phyloP scores from a whole-genome alignment of 179 eudicot species.

The Spergularia azorica region DNA sequence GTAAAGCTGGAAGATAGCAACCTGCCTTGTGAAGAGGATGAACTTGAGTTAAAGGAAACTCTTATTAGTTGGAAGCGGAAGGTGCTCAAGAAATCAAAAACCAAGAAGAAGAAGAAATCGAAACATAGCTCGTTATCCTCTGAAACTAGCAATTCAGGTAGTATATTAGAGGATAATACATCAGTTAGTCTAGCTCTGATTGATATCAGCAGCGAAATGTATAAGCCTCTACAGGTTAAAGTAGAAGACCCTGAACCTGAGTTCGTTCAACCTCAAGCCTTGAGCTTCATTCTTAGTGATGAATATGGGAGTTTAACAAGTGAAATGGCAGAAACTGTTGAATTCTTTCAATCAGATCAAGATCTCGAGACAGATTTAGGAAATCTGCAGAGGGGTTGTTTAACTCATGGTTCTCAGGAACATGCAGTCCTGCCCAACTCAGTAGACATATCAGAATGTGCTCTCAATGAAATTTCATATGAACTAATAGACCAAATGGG shows the following conservation, averaged over 20 bases:
- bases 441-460: slow-evolving; percentile 31
- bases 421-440: slow-evolving; percentile 25
- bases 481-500: slow-evolving; percentile 38
- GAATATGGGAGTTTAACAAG: not conserved
- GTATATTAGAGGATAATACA: slow-evolving; percentile 29
- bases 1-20: slow-evolving; percentile 36
- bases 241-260: slow-evolving; percentile 43
- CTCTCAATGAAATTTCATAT: slow-evolving; percentile 39
- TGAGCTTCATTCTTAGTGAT: slow-evolving; percentile 24
- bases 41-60: slow-evolving; percentile 56
- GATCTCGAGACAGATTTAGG: slow-evolving; percentile 2
- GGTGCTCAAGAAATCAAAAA: slow-evolving; percentile 40
- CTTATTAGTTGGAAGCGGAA: slow-evolving; percentile 57
- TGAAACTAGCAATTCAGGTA: slow-evolving; percentile 18
- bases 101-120: slow-evolving; percentile 36
- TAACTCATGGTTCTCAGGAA: not conserved
- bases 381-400: slow-evolving; percentile 7
- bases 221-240: slow-evolving; percentile 32
- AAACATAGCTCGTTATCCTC: slow-evolving; percentile 20
- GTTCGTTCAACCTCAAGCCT: slow-evolving; percentile 17
- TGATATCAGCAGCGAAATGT: slow-evolving; percentile 22
- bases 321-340: slow-evolving; percentile 19
- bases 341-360: slow-evolving; percentile 2
- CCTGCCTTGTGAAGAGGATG: slow-evolving; percentile 42
- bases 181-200: slow-evolving; percentile 26